A percentile compares a stretch with the other conserved stretches of the same genome.
Conservation (phyloP, 2,329 filamentous ascomycete species). For the Aspergillus sergii region DNA sequence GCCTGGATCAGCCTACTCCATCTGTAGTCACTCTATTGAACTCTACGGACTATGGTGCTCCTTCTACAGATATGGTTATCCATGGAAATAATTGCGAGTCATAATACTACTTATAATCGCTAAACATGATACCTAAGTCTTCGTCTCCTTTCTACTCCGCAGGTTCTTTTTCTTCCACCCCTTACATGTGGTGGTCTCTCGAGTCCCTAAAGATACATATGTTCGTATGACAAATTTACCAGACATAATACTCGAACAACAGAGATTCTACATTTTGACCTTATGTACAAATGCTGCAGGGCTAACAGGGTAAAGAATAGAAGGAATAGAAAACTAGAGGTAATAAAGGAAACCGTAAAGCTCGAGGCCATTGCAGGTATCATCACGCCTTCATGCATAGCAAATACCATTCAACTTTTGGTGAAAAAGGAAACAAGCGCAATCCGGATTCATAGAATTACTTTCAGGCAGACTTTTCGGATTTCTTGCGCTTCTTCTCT, state of each 20-base stretch:
- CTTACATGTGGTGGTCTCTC: background rate
- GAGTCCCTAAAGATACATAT: background rate
- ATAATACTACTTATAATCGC: background rate
- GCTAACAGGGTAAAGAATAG: conserved; percentile 9
- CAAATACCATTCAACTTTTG: conserved; percentile 27
- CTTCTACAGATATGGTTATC: background rate
- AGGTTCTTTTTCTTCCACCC: background rate
- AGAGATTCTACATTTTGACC: background rate
- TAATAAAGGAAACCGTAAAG: conserved; percentile 20
- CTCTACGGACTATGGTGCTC: background rate
- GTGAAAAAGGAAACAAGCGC: conserved; percentile 18
- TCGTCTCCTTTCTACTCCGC: background rate
- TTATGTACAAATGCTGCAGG: conserved; percentile 37
- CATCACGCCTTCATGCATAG: conserved; percentile 43
- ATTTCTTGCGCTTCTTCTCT: conserved; percentile 46
- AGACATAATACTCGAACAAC: background rate
- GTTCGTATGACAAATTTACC: background rate
- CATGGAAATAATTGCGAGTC: background rate
- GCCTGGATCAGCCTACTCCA: background rate
- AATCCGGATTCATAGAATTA: conserved; percentile 26
- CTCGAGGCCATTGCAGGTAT: conserved; percentile 24
- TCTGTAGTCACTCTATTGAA: background rate
- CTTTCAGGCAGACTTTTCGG: conserved; percentile 34
- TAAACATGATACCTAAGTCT: background rate
- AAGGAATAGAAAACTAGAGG: background rate